Evolutionary conservation across 257 asterid species (phyloP).

Genomic region (Thymus quinquecostatus): DNA sequence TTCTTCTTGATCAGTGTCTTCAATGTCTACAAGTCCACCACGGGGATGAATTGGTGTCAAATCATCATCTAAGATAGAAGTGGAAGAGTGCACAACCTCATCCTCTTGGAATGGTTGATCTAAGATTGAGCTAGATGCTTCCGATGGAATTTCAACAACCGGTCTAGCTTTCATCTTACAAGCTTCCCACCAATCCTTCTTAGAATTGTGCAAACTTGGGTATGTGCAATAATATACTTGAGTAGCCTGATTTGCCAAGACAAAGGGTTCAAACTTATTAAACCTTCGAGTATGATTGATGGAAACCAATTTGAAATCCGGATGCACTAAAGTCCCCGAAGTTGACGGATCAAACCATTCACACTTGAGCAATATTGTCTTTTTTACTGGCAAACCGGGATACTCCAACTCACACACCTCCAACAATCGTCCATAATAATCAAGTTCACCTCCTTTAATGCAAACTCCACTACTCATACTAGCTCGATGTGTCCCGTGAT

Average conservation of each 20-base stretch:
- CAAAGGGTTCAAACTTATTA: background rate
- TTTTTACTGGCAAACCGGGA: background rate
- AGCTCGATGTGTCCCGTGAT: background rate
- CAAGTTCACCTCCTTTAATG: background rate
- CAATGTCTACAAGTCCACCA: no score
- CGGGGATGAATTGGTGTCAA: no score
- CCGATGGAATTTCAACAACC: no score
- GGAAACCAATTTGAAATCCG: background rate
- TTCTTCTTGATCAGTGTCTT: no score
- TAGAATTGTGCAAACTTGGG: no score
- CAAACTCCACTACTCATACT: background rate
- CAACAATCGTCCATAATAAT: background rate
- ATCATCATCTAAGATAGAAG: no score
- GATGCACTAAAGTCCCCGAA: background rate
- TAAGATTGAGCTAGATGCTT: no score
- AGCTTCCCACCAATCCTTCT: no score
- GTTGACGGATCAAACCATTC: background rate
- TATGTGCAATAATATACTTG: background rate
- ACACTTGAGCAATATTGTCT: background rate
- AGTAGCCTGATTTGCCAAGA: background rate
- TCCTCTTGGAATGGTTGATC: no score
- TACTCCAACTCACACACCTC: background rate
- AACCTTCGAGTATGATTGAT: background rate
- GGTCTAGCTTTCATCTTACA: no score
- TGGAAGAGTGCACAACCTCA: no score